Evolutionary conservation across 257 asterid genomes (phyloP), one percentile per base, ranked within the genome.

Genomic region (Solanum neorickii): DNA sequence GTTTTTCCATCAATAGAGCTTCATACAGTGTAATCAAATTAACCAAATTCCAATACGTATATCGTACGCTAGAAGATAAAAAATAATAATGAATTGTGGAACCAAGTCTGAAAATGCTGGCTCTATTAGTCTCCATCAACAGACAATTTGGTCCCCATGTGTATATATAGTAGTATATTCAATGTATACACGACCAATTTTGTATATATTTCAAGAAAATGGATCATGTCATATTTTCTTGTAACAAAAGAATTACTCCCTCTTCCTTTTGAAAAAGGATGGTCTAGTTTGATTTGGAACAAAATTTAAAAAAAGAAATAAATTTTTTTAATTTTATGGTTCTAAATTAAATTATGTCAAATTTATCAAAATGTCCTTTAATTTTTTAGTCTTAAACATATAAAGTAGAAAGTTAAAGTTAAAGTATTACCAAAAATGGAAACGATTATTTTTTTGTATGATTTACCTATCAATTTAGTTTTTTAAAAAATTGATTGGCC

Each of bases 221-320:
- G 68, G 11, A 80, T 80, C 29, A 10, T 80, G 44, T 47, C 18
- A 9, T 47, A 46, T 27, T 47, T 80, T 47, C 25, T 47, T 46
- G 9, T 72, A 27, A 80, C 8, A 11, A 78, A 47, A 70, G 27
- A 25, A 27, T 15, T 46, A 27, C 6, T 4, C 0, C 1, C 5
- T 33, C 5, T 1, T 27, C 27, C 5, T 33, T 33, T 33, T 33
- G 4, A 3, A 33, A 33, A 33, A 33, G 1, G 0, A 33, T 33
- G 5, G 1, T 33, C 0, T 33, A 33, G 5, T 33, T 33, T 33
- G 0, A 33, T 0, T 33, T 33, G 35, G 1, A 33, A 4, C 1
- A 1, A 0, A 33, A 33, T 33, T 33, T 33, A 3, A 33, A 0
- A 33, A 33, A 33, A 33, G 1, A 33, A 33, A 33, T 1, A 33